Percentiles rank a stretch among this genome's conserved stretches.
Conservation (phyloP, 192 early-diverging fungal species). For the Coemansia sp. region DNA sequence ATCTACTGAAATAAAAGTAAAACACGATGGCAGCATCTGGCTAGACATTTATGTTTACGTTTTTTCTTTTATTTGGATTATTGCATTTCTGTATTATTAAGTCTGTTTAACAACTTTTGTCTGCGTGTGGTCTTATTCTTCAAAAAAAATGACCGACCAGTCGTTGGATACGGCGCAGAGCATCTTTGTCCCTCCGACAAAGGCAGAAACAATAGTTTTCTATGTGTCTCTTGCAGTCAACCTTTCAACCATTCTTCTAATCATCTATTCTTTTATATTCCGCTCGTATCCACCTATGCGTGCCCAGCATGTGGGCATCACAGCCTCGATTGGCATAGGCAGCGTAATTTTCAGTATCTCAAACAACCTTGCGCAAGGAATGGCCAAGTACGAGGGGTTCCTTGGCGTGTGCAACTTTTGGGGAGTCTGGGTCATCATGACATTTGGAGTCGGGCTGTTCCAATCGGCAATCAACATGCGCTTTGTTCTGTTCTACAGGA, state of each 20-base stretch:
- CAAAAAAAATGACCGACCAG: constrained; percentile 15
- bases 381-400: constrained; percentile 39
- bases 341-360: constrained; percentile 43
- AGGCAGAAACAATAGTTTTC: constrained; percentile 31
- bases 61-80: too few species aligned
- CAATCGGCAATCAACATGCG: constrained; percentile 37
- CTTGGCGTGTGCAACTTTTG: constrained; percentile 36
- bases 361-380: constrained; percentile 38
- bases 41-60: background rate
- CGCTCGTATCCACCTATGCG: constrained; percentile 39
- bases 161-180: constrained; percentile 27
- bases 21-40: background rate
- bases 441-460: constrained; percentile 28
- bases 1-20: background rate
- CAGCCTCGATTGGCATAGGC: constrained; percentile 26
- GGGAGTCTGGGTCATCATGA: constrained; percentile 37
- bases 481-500: constrained; percentile 35
- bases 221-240: constrained; percentile 30
- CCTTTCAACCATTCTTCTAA: constrained; percentile 26
- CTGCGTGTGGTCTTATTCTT: too few species aligned
- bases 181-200: constrained; percentile 35
- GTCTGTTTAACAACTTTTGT: too few species aligned
- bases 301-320: constrained; percentile 48
- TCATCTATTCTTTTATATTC: constrained; percentile 33
- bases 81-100: too few species aligned